phyloP scores from a whole-genome alignment of 306 rosid genomes.

The Sicyos baderoa region DNA sequence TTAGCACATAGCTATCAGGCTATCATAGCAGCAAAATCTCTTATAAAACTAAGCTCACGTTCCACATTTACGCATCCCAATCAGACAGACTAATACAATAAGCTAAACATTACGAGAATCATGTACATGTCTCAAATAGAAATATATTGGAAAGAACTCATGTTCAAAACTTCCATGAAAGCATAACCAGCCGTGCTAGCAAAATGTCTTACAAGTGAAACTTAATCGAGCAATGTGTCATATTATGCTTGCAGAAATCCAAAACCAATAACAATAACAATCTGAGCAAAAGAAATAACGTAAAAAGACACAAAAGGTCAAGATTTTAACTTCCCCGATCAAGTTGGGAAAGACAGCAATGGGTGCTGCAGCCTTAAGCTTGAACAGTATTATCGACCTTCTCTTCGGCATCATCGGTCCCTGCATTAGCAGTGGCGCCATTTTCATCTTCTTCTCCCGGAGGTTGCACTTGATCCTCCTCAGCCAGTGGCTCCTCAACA shows the following conservation, averaged over 20 bases:
- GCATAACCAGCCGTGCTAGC: not conserved
- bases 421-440: constrained; percentile 35
- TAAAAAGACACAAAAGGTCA: not conserved
- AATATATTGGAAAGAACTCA: not conserved
- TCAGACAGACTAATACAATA: not conserved
- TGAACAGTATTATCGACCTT: constrained; percentile 33
- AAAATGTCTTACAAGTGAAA: not conserved
- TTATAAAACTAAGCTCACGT: not conserved
- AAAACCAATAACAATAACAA: constrained; percentile 3
- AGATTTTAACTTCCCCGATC: not conserved
- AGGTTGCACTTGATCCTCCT: constrained; percentile 89
- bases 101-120: not conserved
- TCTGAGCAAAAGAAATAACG: constrained; percentile 7
- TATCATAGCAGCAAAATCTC: not conserved
- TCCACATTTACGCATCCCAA: not conserved
- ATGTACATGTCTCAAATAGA: not conserved
- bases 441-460: constrained; percentile 60
- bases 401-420: constrained; percentile 44
- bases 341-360: not conserved
- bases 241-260: constrained; percentile 13
- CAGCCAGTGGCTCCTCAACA: constrained; percentile 91
- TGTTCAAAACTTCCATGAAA: constrained; percentile 4
- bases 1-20: not conserved
- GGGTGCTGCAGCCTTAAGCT: constrained; percentile 21
- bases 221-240: constrained; percentile 12